Conservation (phyloP, 1,284 basidiomycete genomes). For the Ustilago trichophora region DNA sequence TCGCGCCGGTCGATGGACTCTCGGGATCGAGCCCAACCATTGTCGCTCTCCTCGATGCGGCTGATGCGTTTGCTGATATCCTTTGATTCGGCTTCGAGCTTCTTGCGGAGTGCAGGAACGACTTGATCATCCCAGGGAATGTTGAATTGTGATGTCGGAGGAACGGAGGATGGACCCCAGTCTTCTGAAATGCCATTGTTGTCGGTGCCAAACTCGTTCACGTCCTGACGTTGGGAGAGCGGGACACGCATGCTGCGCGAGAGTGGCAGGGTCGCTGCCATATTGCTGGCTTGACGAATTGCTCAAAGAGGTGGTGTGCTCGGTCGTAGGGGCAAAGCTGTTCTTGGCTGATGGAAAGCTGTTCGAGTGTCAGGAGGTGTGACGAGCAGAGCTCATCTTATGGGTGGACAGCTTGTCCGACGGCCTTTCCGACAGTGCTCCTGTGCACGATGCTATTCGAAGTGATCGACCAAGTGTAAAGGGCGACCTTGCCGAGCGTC, state of each 20-base stretch:
- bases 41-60: constrained; percentile 37
- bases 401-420: too few species aligned
- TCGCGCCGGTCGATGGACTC: constrained; percentile 12
- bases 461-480: too few species aligned
- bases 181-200: constrained; percentile 9
- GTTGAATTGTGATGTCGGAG: constrained; percentile 10
- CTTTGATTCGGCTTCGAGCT: constrained; percentile 43
- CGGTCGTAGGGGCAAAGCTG: too few species aligned
- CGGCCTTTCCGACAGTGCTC: too few species aligned
- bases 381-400: too few species aligned
- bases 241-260: constrained; percentile 28
- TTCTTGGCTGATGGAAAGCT: too few species aligned
- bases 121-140: constrained; percentile 53
- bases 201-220: constrained; percentile 8
- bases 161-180: constrained; percentile 43
- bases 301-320: too few species aligned
- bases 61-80: constrained; percentile 43
- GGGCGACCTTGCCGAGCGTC: too few species aligned
- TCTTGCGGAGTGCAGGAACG: constrained; percentile 48
- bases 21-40: constrained; percentile 22
- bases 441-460: too few species aligned
- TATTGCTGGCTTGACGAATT: constrained; percentile 3
- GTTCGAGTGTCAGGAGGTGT: too few species aligned
- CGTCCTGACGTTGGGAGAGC: constrained; percentile 13
- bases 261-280: constrained; percentile 26